Evolutionary conservation across 2,329 filamentous ascomycete genomes (phyloP).

Genomic region (Zasmidium cellare): DNA sequence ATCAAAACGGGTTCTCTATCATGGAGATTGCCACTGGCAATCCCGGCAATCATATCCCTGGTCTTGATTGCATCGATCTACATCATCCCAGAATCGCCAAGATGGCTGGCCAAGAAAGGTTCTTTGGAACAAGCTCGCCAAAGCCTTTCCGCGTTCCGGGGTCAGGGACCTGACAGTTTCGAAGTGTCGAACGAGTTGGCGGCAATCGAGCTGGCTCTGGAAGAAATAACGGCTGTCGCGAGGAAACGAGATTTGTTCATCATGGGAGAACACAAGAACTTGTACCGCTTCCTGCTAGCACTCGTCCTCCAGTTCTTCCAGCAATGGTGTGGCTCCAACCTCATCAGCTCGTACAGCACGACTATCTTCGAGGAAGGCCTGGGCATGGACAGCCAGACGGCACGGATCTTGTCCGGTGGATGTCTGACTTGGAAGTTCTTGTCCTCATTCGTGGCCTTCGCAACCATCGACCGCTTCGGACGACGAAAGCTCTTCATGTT

Average conservation of each 20-base stretch:
- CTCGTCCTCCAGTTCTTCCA: constrained; percentile 53
- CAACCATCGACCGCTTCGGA: constrained; percentile 54
- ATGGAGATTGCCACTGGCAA: constrained; percentile 47
- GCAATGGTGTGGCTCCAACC: constrained; percentile 50
- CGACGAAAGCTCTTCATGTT: constrained; percentile 54
- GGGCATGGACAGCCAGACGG: constrained; percentile 38
- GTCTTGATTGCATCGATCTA: constrained; percentile 32
- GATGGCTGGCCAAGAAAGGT: constrained; percentile 39
- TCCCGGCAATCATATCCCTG: constrained; percentile 48
- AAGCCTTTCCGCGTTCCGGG: constrained; percentile 43
- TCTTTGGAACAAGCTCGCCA: constrained; percentile 23
- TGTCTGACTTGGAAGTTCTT: constrained; percentile 58
- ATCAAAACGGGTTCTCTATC: constrained; percentile 41
- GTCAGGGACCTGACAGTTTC: constrained; percentile 38
- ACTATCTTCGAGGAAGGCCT: constrained; percentile 36
- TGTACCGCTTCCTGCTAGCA: constrained; percentile 53
- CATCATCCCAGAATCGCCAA: constrained; percentile 40
- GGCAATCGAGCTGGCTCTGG: constrained; percentile 52
- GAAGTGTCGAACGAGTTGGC: constrained; percentile 46
- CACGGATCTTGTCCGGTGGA: constrained; percentile 48
- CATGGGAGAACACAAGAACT: constrained; percentile 52
- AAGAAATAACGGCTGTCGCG: constrained; percentile 29
- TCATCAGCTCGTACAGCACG: constrained; percentile 32
- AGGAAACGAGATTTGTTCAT: constrained; percentile 48
- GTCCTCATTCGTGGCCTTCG: constrained; percentile 52